These are phyloP conservation scores for Pseudogymnoascus sp. DNA, from an alignment of 2,329 filamentous ascomycete species.

Conservation along the genomic window DNA sequence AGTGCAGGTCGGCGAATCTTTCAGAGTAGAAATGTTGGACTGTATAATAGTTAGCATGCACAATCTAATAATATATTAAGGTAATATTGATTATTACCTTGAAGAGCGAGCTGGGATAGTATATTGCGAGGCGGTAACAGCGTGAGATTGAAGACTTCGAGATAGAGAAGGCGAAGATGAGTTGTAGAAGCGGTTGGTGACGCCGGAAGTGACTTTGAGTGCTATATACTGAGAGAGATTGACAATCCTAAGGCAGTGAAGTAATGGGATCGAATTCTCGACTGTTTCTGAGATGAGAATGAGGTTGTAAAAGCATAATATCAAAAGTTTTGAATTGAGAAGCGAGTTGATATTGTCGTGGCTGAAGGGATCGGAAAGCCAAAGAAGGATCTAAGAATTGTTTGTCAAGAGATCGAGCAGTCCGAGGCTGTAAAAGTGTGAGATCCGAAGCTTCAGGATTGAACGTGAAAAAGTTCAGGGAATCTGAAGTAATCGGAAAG, in stretches of 20 bases:
- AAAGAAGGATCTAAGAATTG: neutral
- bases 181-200: neutral
- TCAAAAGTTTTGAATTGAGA: neutral
- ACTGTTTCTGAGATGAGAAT: too few species aligned
- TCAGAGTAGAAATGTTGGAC: neutral
- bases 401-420: neutral
- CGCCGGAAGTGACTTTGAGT: neutral
- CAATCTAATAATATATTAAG: too few species aligned
- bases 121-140: neutral
- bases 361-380: neutral
- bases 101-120: neutral
- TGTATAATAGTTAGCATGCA: neutral
- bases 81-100: neutral
- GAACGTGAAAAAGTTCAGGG: neutral
- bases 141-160: neutral
- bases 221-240: neutral
- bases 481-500: neutral
- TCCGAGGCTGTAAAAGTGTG: neutral
- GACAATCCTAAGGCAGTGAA: neutral
- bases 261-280: neutral
- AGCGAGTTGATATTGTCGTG: neutral
- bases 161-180: neutral
- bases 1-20: too few species aligned
- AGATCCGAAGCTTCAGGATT: neutral
- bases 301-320: neutral